Percentiles rank a stretch among this genome's conserved stretches.
phyloP scores from a whole-genome alignment of 176 grass and related monocot genomes.

The Saccharum spontaneum region DNA sequence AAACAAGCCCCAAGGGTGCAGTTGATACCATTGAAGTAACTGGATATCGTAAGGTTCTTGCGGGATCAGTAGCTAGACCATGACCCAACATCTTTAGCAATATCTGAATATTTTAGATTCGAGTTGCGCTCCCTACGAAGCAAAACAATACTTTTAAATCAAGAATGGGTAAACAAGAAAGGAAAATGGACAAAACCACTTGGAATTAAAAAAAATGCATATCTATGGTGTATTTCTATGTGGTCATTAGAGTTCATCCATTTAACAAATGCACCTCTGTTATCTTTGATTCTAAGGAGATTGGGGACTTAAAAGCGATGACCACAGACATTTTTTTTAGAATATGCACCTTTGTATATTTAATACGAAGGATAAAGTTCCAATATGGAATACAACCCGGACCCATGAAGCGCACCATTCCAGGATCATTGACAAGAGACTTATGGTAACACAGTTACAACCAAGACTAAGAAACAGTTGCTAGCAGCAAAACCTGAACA shows the following conservation, averaged over 20 bases:
- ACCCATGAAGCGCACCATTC: neutral
- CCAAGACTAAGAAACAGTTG: neutral
- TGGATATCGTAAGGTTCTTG: conserved; percentile 35
- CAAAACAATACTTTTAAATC: conserved; percentile 8
- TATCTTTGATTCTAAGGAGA: neutral
- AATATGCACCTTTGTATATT: neutral
- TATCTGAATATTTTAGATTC: conserved; percentile 5
- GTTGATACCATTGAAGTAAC: conserved; percentile 29
- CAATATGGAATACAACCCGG: neutral
- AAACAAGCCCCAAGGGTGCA: conserved; percentile 42
- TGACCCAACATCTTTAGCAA: conserved; percentile 56
- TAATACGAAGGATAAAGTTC: neutral
- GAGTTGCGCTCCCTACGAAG: neutral
- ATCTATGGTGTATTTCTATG: neutral
- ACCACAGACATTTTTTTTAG: neutral
- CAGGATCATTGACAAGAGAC: neutral
- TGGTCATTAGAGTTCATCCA: neutral
- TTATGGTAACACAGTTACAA: neutral
- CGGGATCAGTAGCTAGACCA: conserved; percentile 53
- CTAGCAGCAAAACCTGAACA: neutral
- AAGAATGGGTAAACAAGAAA: conserved; percentile 9
- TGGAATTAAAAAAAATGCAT: neutral
- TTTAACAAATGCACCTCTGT: neutral
- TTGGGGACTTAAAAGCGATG: neutral
- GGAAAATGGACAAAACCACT: neutral